A percentile compares a stretch with the other conserved stretches of the same genome.
Evolutionary conservation across 1,284 basidiomycete species (phyloP).

Genomic region (Waitea zeae): DNA sequence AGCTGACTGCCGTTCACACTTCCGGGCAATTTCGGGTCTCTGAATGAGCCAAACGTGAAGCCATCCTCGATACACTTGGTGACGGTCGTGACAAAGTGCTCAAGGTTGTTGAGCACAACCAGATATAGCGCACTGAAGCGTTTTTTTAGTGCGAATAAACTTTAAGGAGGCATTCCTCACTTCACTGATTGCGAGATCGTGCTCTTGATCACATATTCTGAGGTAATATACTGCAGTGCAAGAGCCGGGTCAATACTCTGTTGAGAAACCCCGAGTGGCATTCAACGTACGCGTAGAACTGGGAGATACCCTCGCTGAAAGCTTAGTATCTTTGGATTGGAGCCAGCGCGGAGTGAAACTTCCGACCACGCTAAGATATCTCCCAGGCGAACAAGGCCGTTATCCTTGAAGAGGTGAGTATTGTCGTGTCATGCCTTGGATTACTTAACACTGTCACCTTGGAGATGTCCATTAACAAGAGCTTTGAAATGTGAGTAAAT

Average conservation of each 20-base stretch:
- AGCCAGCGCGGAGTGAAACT: constrained; percentile 1
- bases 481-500: too few relatives aligned
- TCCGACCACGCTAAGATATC: constrained; percentile 1
- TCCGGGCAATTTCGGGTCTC: background rate
- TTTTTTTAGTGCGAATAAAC: background rate
- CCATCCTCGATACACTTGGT: background rate
- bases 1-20: background rate
- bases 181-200: constrained; percentile 2
- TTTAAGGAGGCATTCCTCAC: background rate
- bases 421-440: background rate
- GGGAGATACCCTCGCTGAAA: constrained; percentile 3
- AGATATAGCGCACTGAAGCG: constrained; percentile 2
- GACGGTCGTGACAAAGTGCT: constrained; percentile 1
- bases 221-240: constrained; percentile 1
- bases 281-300: constrained; percentile 1
- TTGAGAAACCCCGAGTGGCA: background rate
- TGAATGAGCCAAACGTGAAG: background rate
- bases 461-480: background rate
- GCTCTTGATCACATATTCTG: constrained; percentile 2
- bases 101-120: constrained; percentile 1
- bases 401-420: background rate
- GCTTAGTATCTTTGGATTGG: background rate
- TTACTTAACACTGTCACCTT: background rate
- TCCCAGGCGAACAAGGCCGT: constrained; percentile 2
- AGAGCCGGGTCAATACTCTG: background rate